Evolutionary conservation across 2,329 filamentous ascomycete genomes (phyloP).

Genomic region (Verticillium isaacii): DNA sequence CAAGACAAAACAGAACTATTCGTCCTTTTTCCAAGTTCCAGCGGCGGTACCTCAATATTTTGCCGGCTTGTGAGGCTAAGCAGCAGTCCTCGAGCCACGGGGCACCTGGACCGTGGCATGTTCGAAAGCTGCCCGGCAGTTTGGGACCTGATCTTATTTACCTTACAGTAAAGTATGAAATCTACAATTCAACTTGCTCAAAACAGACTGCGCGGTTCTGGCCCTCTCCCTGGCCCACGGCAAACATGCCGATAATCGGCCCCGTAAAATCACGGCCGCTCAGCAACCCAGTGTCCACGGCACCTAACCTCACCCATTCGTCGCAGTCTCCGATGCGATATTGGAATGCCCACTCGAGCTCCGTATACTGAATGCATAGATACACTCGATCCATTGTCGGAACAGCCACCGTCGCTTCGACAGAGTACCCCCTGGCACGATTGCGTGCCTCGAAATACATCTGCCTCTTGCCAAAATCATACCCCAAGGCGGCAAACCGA

Average conservation of each 20-base stretch:
- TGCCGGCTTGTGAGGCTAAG: too few species aligned
- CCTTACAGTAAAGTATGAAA: too few species aligned
- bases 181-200: not conserved
- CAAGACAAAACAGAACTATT: too few species aligned
- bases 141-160: too few species aligned
- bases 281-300: not conserved
- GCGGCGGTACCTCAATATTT: too few species aligned
- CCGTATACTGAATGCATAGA: not conserved
- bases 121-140: too few species aligned
- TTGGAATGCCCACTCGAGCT: not conserved
- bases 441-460: not conserved
- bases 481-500: not conserved
- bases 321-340: not conserved
- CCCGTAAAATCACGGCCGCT: not conserved
- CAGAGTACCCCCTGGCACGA: not conserved
- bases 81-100: too few species aligned
- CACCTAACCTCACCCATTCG: not conserved
- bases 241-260: not conserved
- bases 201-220: not conserved
- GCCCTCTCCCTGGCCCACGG: not conserved
- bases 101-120: too few species aligned
- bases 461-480: not conserved
- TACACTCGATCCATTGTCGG: not conserved
- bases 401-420: not conserved
- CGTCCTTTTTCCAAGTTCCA: too few species aligned